Percentiles rank a stretch among this genome's conserved stretches.
Conservation (phyloP, 768 basidiomycete species). For the Boletus vinaceobasis region DNA sequence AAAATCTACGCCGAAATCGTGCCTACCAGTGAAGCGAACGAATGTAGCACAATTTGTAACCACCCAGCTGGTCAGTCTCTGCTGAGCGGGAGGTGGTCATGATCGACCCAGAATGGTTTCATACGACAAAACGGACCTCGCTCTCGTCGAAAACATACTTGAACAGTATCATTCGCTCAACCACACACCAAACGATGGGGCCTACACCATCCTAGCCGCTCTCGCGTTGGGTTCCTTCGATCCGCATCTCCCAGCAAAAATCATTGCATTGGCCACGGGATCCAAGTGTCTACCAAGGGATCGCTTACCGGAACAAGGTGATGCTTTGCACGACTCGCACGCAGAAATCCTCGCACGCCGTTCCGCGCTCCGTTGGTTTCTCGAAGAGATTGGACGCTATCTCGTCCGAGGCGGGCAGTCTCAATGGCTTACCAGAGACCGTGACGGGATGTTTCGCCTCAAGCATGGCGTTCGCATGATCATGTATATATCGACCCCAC, state of each 20-base stretch:
- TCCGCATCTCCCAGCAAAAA: constrained; percentile 35
- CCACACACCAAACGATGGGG: constrained; percentile 49
- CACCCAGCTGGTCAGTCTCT: too few relatives aligned
- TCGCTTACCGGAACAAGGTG: constrained; percentile 63
- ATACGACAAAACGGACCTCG: constrained; percentile 13
- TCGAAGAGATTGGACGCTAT: constrained; percentile 55
- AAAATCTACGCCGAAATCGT: too few relatives aligned
- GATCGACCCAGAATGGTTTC: background rate
- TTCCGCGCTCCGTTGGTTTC: constrained; percentile 72
- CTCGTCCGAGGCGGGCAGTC: constrained; percentile 34
- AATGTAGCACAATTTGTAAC: too few relatives aligned
- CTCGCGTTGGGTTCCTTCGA: constrained; percentile 45
- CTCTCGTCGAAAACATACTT: constrained; percentile 38
- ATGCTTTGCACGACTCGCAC: constrained; percentile 84
- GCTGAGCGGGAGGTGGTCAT: too few relatives aligned
- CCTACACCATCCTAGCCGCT: constrained; percentile 63
- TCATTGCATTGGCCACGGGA: constrained; percentile 76
- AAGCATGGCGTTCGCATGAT: constrained; percentile 46
- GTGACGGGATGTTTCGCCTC: constrained; percentile 44
- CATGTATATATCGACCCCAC: constrained; percentile 76
- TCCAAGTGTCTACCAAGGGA: constrained; percentile 77
- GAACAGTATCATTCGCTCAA: constrained; percentile 43
- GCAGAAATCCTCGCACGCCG: constrained; percentile 90
- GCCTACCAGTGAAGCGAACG: too few relatives aligned
- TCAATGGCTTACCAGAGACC: constrained; percentile 43